Conservation (phyloP, 371 early-diverging fungal genomes). For the Catenaria anguillulae region DNA sequence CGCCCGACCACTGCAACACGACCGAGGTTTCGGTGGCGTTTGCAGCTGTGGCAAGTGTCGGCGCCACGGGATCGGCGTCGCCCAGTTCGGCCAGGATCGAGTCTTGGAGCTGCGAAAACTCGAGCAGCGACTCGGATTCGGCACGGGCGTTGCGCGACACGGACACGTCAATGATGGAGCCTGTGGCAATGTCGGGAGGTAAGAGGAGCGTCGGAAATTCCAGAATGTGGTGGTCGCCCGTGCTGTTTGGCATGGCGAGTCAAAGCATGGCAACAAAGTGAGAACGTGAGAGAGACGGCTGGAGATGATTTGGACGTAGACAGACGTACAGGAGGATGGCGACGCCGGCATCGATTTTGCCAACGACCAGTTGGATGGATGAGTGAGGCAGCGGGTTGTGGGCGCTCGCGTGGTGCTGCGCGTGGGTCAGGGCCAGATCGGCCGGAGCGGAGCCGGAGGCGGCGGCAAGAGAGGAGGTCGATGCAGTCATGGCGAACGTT, state of each 20-base stretch:
- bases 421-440: no score
- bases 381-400: neutral
- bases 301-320: no score
- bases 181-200: constrained; percentile 79
- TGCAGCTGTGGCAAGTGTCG: constrained; percentile 53
- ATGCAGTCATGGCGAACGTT: no score
- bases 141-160: constrained; percentile 71
- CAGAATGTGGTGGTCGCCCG: constrained; percentile 92
- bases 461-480: no score
- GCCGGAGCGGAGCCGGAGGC: no score
- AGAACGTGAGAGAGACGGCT: no score
- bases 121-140: constrained; percentile 59
- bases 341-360: constrained; percentile 80
- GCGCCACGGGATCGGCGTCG: constrained; percentile 54
- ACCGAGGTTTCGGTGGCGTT: constrained; percentile 80
- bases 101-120: constrained; percentile 74
- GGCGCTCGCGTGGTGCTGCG: no score
- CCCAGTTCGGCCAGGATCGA: constrained; percentile 65
- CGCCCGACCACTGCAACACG: constrained; percentile 67
- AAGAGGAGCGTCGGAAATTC: constrained; percentile 93
- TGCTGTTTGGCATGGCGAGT: no score
- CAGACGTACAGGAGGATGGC: constrained; percentile 20
- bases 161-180: constrained; percentile 84
- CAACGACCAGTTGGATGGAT: constrained; percentile 69
- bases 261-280: neutral